Evolutionary conservation across 176 grass and related monocot genomes (phyloP).

Genomic region (Carex parvula): DNA sequence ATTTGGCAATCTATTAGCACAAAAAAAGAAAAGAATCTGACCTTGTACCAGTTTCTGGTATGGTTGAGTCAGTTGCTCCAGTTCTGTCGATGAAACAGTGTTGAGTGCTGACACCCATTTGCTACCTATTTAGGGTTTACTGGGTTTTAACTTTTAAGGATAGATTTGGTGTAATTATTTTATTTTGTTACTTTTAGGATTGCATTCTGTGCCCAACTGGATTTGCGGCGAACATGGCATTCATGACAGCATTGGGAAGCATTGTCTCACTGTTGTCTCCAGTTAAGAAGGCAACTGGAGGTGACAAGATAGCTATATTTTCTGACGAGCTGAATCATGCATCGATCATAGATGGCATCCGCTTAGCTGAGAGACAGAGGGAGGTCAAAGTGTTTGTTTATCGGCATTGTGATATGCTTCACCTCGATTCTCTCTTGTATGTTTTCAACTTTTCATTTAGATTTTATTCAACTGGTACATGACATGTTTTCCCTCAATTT

Average conservation of each 20-base stretch:
- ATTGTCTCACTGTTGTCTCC: slow-evolving; percentile 51
- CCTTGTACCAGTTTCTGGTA: too few species aligned
- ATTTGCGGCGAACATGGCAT: slow-evolving; percentile 82
- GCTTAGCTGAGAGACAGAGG: slow-evolving; percentile 51
- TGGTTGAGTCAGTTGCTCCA: too few species aligned
- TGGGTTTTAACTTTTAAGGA: too few species aligned
- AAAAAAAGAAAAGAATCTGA: background rate
- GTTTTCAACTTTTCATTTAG: slow-evolving; percentile 7
- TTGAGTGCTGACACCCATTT: too few species aligned
- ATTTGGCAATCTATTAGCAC: background rate
- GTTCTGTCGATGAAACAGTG: too few species aligned
- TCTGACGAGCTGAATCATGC: slow-evolving; percentile 92
- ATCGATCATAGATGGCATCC: slow-evolving; percentile 90
- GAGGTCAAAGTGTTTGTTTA: slow-evolving; percentile 73
- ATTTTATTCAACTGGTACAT: too few species aligned
- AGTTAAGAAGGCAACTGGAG: slow-evolving; percentile 34
- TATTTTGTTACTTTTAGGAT: slow-evolving; percentile 33
- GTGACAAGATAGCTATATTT: slow-evolving; percentile 65
- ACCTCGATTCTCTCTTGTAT: slow-evolving; percentile 83
- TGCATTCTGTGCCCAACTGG: slow-evolving; percentile 88
- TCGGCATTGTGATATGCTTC: slow-evolving; percentile 66
- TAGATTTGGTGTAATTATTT: too few species aligned
- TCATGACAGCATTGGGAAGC: slow-evolving; percentile 67
- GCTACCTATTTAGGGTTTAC: too few species aligned
- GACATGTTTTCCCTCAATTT: too few species aligned